Evolutionary conservation across 352 stramenopile species (phyloP).

Genomic region (Vaucheria bursata): DNA sequence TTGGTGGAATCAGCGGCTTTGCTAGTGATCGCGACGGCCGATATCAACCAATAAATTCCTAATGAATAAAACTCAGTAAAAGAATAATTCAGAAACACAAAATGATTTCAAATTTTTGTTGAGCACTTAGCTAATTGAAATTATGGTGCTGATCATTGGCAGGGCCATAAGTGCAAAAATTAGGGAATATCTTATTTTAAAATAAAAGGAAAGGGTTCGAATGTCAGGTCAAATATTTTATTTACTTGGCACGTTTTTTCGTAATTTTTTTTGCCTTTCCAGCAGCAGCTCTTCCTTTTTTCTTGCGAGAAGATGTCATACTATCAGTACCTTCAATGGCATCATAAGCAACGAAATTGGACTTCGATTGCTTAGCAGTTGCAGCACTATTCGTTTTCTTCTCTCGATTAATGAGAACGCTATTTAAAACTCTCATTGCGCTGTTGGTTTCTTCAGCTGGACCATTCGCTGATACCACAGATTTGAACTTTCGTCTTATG

Average conservation of each 20-base stretch:
- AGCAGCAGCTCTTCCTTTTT: constrained; percentile 33
- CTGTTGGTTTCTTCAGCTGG: constrained; percentile 14
- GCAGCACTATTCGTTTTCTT: constrained; percentile 36
- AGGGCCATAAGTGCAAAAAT: neutral
- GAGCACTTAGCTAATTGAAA: no score
- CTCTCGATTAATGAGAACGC: constrained; percentile 34
- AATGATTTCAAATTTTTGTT: neutral
- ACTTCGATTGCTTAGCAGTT: constrained; percentile 14
- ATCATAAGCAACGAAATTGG: constrained; percentile 39
- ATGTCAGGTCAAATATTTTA: no score
- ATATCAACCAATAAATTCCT: no score
- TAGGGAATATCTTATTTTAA: neutral
- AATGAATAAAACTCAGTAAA: neutral
- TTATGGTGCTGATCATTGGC: no score
- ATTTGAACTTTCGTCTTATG: constrained; percentile 24
- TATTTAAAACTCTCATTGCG: constrained; percentile 29
- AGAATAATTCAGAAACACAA: neutral
- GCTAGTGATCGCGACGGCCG: no score
- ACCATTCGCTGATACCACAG: constrained; percentile 2
- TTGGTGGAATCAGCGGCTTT: no score
- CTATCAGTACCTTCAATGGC: constrained; percentile 17
- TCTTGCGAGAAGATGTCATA: constrained; percentile 5
- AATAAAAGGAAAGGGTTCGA: neutral
- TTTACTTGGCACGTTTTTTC: constrained; percentile 31
- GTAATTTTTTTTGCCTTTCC: constrained; percentile 44